phyloP scores from a whole-genome alignment of 306 rosid genomes.

The Dalbergia cultrata region DNA sequence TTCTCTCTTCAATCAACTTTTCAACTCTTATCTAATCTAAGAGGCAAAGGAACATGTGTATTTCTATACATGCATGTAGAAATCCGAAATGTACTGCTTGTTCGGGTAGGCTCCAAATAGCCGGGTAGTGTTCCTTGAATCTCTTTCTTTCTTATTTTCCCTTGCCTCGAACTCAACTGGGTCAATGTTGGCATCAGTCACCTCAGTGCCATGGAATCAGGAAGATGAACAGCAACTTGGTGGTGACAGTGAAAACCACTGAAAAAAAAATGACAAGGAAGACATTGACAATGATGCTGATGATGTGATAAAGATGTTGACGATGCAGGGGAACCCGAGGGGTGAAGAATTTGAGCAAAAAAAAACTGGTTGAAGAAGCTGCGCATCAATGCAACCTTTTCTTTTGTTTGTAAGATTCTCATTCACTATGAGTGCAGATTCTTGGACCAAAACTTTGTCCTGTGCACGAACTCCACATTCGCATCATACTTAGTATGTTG shows the following conservation, averaged over 20 bases:
- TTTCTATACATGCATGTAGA: too few relatives aligned
- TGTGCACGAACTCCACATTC: not conserved
- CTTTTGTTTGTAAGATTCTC: constrained; percentile 10
- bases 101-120: not conserved
- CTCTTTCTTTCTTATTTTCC: constrained; percentile 1
- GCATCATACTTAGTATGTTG: not conserved
- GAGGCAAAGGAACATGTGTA: too few relatives aligned
- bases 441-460: not conserved
- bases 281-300: constrained; percentile 61
- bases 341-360: constrained; percentile 82
- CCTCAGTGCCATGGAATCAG: constrained; percentile 69
- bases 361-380: constrained; percentile 65
- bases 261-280: constrained; percentile 59
- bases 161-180: not conserved
- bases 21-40: too few relatives aligned
- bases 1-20: too few relatives aligned
- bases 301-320: constrained; percentile 51
- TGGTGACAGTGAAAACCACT: constrained; percentile 62
- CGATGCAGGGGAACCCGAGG: constrained; percentile 71
- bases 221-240: constrained; percentile 59
- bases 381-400: not conserved
- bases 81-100: not conserved
- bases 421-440: not conserved
- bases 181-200: not conserved
- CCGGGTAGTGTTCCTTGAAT: not conserved